phyloP scores from a whole-genome alignment of 1,284 basidiomycete species.

The Sporisorium reilianum region DNA sequence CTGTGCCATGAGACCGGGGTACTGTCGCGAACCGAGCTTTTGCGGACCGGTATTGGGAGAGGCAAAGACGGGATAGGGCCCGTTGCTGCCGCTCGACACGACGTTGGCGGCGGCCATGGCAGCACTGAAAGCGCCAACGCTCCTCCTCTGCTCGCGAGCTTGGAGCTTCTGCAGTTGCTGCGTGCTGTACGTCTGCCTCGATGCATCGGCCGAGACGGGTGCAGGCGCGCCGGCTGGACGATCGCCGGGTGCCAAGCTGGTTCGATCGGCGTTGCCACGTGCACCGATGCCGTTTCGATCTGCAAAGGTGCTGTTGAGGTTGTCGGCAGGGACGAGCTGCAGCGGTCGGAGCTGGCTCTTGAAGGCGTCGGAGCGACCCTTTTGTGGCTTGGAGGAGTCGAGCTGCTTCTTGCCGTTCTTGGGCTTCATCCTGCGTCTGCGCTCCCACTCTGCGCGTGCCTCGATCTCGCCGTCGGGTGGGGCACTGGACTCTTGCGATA shows the following conservation, averaged over 20 bases:
- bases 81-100: constrained; percentile 57
- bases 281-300: constrained; percentile 22
- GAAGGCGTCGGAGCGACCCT: constrained; percentile 39
- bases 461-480: constrained; percentile 67
- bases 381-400: constrained; percentile 17
- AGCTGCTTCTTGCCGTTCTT: constrained; percentile 39
- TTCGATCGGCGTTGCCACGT: constrained; percentile 21
- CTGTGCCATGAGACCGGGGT: constrained; percentile 65
- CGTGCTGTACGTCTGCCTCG: constrained; percentile 49
- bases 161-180: constrained; percentile 62
- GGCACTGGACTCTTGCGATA: constrained; percentile 56
- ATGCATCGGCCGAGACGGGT: constrained; percentile 8
- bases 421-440: constrained; percentile 56
- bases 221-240: constrained; percentile 16
- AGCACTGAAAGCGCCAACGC: constrained; percentile 60
- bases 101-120: constrained; percentile 57
- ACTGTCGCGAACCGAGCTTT: constrained; percentile 52
- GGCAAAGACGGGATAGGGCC: constrained; percentile 62
- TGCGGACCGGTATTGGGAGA: constrained; percentile 32
- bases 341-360: constrained; percentile 51
- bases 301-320: constrained; percentile 16
- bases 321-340: constrained; percentile 54
- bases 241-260: constrained; percentile 16
- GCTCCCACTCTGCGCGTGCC: constrained; percentile 66
- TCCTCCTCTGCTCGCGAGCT: constrained; percentile 58